phyloP scores from a whole-genome alignment of 1,139 yeast genomes.

The Geotrichum macrosporum region DNA sequence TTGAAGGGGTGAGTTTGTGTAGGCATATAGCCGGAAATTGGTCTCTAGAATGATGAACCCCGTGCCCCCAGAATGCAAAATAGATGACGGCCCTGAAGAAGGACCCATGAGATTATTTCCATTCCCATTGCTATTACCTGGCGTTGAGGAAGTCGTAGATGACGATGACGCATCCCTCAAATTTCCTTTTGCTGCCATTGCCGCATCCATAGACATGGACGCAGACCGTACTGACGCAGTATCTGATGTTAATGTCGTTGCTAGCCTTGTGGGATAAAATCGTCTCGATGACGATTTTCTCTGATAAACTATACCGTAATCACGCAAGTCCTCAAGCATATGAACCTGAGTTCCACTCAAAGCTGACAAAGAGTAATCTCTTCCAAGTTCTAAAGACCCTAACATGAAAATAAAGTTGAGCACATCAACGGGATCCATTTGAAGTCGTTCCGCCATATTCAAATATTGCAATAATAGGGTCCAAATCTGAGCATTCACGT shows the following conservation, averaged over 20 bases:
- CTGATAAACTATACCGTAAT: slow-evolving; percentile 88
- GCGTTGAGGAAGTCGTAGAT: slow-evolving; percentile 15
- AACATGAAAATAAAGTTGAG: slow-evolving; percentile 86
- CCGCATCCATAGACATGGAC: slow-evolving; percentile 33
- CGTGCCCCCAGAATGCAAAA: slow-evolving; percentile 28
- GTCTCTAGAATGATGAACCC: slow-evolving; percentile 90
- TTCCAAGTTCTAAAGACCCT: slow-evolving; percentile 88
- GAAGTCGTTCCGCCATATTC: slow-evolving; percentile 72
- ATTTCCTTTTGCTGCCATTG: slow-evolving; percentile 29
- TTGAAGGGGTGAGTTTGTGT: slow-evolving; percentile 91
- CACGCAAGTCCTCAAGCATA: slow-evolving; percentile 85
- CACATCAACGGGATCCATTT: slow-evolving; percentile 96
- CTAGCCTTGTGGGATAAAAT: slow-evolving; percentile 86
- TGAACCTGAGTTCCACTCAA: slow-evolving; percentile 76
- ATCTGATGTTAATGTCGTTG: slow-evolving; percentile 87
- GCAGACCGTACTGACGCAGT: slow-evolving; percentile 36
- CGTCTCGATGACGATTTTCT: slow-evolving; percentile 55
- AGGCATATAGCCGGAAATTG: slow-evolving; percentile 87
- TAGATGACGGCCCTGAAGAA: slow-evolving; percentile 28
- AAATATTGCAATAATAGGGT: slow-evolving; percentile 80
- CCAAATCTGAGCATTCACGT: slow-evolving; percentile 94
- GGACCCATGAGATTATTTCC: slow-evolving; percentile 23
- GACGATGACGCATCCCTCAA: slow-evolving; percentile 22
- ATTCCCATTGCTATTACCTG: background rate
- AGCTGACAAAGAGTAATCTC: slow-evolving; percentile 68